Base-by-base conservation (phyloP, 2,329 filamentous ascomycete genomes). In the Chaetomium globosum region DNA sequence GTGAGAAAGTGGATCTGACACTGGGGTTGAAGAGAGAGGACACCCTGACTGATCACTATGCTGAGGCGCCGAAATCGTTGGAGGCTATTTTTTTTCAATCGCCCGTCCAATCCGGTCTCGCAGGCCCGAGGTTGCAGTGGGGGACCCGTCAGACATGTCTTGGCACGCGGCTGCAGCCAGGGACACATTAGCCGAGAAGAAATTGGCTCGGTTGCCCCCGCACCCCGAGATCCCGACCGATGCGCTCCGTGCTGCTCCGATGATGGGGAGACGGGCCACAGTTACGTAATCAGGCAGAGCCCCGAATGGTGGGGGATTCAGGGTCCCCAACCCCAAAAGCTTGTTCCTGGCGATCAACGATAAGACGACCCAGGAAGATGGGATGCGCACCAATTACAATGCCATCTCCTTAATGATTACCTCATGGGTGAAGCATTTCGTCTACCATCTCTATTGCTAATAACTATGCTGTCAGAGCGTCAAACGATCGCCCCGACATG, bases 21-120 rank as follows among this genome's bases (percentile, higher is more conserved):
- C 36, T 57, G 48, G 58, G 31, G 46, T 54, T 26, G 39, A 43
- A 26, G 33, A 49, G 52, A 60, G 30, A 63, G 49, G 49, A 56
- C 8, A 59, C 56, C 31, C 49, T 26, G 43, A 61, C 33, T 21
- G 10, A 31, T 57, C 33, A 54, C 28, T 30, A 28, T 23, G 46
- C 52, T 21, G 36, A 8, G 28, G 33, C 48, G 46, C 58, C 46
- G 58, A 57, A 61, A 52, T 54, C 43, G 31, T 48, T 33, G 53
- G 49, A 61, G 8, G 28, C 36, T 28, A 52, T 53, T 62, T 64
- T 65, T 67, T 67, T 67, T 30, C 43, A 21, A 19, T 48, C 36
- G n/a, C 43, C 26, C 61, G 13, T 56, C 67, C 66, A 67, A 69
- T 68, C 67, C 67, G 56, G 59, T 65, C 26, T 64, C 57, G 65